Evolutionary conservation across 2,329 filamentous ascomycete genomes (phyloP).

Genomic region (Dendryphion nanum): DNA sequence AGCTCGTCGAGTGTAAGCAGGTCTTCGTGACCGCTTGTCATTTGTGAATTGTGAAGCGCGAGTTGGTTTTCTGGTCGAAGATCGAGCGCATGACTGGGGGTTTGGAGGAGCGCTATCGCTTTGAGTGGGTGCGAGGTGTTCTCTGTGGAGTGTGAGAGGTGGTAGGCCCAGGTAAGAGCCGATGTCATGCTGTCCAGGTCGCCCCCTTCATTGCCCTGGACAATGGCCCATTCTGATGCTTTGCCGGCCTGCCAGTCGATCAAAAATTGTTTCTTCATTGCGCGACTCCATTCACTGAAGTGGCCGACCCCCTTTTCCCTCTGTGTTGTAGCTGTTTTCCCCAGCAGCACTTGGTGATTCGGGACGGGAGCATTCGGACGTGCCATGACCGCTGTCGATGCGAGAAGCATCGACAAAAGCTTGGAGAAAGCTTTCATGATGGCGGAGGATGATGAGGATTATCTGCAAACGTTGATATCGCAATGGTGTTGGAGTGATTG

Average conservation of each 20-base stretch:
- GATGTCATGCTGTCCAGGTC: constrained; percentile 47
- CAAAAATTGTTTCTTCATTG: constrained; percentile 47
- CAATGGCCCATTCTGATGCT: constrained; percentile 46
- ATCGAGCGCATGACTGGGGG: constrained; percentile 46
- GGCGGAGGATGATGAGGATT: neutral
- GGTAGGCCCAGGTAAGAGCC: constrained; percentile 50
- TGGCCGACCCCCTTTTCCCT: constrained; percentile 44
- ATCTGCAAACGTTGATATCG: too few relatives aligned
- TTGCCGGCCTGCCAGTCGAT: constrained; percentile 48
- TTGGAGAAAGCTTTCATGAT: neutral
- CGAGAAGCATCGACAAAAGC: neutral
- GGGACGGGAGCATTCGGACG: neutral
- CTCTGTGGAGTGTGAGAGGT: constrained; percentile 44
- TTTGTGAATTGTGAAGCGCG: constrained; percentile 45
- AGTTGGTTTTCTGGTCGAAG: constrained; percentile 50
- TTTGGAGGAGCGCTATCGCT: constrained; percentile 49
- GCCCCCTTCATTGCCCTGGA: constrained; percentile 48
- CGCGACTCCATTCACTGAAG: constrained; percentile 50
- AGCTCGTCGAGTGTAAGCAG: constrained; percentile 49
- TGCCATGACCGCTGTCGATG: neutral
- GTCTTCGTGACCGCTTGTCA: constrained; percentile 48
- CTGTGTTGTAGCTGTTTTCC: neutral
- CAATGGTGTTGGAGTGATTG: too few relatives aligned
- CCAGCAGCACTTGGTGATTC: neutral
- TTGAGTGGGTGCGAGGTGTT: constrained; percentile 45